These are phyloP conservation scores for Colletotrichum liaoningense DNA, from an alignment of 2,329 filamentous ascomycete genomes.

Conservation along the genomic window DNA sequence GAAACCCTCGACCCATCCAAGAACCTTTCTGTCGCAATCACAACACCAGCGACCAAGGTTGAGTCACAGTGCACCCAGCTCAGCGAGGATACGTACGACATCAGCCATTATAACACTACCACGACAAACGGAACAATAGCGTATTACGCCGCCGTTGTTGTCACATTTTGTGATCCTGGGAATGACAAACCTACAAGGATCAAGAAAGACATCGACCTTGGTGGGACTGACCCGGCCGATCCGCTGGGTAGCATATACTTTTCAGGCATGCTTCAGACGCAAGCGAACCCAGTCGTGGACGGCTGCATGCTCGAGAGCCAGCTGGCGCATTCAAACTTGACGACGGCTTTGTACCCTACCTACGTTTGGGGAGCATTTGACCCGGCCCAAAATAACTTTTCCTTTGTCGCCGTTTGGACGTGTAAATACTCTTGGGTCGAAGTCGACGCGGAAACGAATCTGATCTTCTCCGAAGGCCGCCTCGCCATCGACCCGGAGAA, in stretches of 20 bases:
- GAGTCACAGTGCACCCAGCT: background rate
- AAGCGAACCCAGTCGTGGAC: too few species aligned
- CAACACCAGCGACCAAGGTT: background rate
- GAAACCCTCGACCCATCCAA: background rate
- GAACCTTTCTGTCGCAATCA: slow-evolving; percentile 1
- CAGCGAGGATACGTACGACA: background rate
- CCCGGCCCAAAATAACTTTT: background rate
- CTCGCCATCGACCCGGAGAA: slow-evolving; percentile 17
- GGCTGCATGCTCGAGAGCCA: too few species aligned
- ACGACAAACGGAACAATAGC: background rate
- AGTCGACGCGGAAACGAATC: slow-evolving; percentile 7
- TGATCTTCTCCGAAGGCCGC: background rate
- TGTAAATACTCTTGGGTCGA: slow-evolving; percentile 19
- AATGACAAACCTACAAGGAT: too few species aligned
- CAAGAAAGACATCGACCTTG: too few species aligned
- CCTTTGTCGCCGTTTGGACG: background rate
- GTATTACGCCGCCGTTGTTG: background rate
- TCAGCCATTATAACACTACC: background rate
- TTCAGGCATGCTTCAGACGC: too few species aligned
- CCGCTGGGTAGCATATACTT: too few species aligned
- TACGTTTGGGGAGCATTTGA: slow-evolving; percentile 4
- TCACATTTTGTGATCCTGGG: too few species aligned
- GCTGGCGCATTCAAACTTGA: background rate
- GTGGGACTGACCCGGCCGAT: too few species aligned
- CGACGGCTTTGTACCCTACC: background rate